Evolutionary conservation across 2,329 filamentous ascomycete genomes (phyloP), one percentile per base, ranked within the genome.

Genomic region (Alternaria atra): DNA sequence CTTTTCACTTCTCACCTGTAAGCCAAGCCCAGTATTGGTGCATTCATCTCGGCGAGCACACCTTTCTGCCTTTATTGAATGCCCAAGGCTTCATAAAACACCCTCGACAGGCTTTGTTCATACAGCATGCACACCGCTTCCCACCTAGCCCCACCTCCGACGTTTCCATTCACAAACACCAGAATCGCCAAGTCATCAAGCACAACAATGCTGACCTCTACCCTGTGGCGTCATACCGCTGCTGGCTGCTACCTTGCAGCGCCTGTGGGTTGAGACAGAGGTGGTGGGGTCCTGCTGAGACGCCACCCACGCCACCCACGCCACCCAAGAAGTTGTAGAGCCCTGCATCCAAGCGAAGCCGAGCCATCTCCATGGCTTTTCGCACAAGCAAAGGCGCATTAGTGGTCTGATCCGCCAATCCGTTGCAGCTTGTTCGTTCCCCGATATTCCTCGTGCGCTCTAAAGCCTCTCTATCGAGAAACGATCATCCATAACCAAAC

Each of bases 271-370:
- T 55, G 66, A 58, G 56, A 67, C 55, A 30, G 50, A 52, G 54
- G 61, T 64, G 64, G 68, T 20, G 65, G 66, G 65, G 61, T 64
- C 61, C 61, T 64, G 63, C 55, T 60, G 52, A 59, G 62, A 67
- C 71, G 72, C 74, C 74, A 74, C 71, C 71, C 69, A 72, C 71
- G 72, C 74, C 74, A 74, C 71, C 71, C 69, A 72, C 71, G 70
- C 70, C 73, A 74, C 70, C 70, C 65, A 67, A 71, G 70, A 65
- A 64, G 63, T 56, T 64, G 55, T 59, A 17, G 32, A 52, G 43
- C 48, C 61, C 53, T 61, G 58, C 58, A 59, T 65, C 62, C 58
- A 64, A 60, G 63, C 66, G 60, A 63, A 62, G 65, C 62, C 64
- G 66, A 71, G 64, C 63, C 20, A 65, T 64, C 51, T 58, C 59